A percentile compares a stretch with the other conserved stretches of the same genome.
These are phyloP conservation scores for Agaricus sinodeliciosus DNA, from an alignment of 768 basidiomycete species.

Conservation along the genomic window DNA sequence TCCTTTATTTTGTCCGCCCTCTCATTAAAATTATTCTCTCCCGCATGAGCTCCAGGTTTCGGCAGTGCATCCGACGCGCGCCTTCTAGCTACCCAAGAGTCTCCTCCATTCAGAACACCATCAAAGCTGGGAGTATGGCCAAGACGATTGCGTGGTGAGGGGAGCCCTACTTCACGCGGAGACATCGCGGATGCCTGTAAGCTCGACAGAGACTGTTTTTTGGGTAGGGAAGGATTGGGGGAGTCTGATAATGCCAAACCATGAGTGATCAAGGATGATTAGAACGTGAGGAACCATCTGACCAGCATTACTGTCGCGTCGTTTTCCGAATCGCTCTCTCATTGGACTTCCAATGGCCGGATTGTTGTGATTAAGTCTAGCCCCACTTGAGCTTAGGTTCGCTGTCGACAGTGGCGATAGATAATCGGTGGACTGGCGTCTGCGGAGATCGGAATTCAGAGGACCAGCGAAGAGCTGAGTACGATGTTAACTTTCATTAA, in stretches of 20 bases:
- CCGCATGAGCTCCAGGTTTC: constrained; percentile 25
- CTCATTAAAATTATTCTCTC: constrained; percentile 29
- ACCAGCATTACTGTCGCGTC: constrained; percentile 66
- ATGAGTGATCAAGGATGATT: constrained; percentile 13
- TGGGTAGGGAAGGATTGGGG: constrained; percentile 43
- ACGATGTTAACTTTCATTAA: constrained; percentile 22
- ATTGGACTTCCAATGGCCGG: constrained; percentile 46
- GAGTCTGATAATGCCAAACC: constrained; percentile 40
- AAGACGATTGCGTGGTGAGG: constrained; percentile 63
- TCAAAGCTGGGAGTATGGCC: constrained; percentile 60
- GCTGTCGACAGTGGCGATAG: constrained; percentile 53
- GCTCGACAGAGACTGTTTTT: constrained; percentile 65
- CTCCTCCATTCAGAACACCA: constrained; percentile 60
- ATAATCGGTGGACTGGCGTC: constrained; percentile 75
- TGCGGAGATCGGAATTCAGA: constrained; percentile 83
- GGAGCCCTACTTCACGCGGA: constrained; percentile 51
- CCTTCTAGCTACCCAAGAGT: constrained; percentile 63
- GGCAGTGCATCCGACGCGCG: constrained; percentile 51
- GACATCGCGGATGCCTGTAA: constrained; percentile 47
- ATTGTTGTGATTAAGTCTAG: constrained; percentile 46
- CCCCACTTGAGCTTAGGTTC: constrained; percentile 44
- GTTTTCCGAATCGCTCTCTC: constrained; percentile 63
- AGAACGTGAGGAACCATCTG: constrained; percentile 13
- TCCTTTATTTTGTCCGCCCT: constrained; percentile 51
- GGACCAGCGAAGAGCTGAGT: constrained; percentile 65